A percentile compares a stretch with the other conserved stretches of the same genome.
These are phyloP conservation scores for Termitomyces eurrhizus DNA, from an alignment of 768 basidiomycete genomes.

Conservation along the genomic window DNA sequence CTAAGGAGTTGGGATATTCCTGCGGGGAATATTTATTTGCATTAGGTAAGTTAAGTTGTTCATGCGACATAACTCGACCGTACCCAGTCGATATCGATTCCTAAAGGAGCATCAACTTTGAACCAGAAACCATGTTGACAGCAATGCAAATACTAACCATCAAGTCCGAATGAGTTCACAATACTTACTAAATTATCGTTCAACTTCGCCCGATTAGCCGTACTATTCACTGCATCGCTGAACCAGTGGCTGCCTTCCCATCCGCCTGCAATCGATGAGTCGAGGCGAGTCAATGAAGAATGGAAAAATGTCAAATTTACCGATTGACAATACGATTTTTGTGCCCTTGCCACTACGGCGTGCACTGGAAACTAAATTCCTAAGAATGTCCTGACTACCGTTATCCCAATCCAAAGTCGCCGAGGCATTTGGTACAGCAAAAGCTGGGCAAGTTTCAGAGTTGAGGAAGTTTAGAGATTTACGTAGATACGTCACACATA, in stretches of 20 bases:
- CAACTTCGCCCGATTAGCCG: conserved; percentile 48
- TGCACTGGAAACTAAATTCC: conserved; percentile 51
- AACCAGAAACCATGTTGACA: background rate
- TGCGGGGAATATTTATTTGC: conserved; percentile 32
- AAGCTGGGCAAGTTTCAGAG: conserved; percentile 40
- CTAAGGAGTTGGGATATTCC: conserved; percentile 71
- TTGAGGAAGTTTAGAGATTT: background rate
- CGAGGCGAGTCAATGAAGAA: background rate
- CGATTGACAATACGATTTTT: conserved; percentile 64
- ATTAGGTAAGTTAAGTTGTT: background rate
- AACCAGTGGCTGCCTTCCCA: conserved; percentile 70
- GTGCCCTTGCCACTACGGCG: conserved; percentile 54
- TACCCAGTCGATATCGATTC: conserved; percentile 57
- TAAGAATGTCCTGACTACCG: conserved; percentile 47
- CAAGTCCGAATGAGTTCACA: conserved; percentile 58
- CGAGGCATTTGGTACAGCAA: conserved; percentile 61
- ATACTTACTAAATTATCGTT: conserved; percentile 48
- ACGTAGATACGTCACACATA: conserved; percentile 16
- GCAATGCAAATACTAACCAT: conserved; percentile 45
- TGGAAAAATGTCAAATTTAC: conserved; percentile 33
- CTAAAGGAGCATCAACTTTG: conserved; percentile 41
- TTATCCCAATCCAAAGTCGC: conserved; percentile 49
- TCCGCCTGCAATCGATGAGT: conserved; percentile 34
- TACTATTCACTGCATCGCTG: conserved; percentile 50
- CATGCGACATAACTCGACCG: background rate